A percentile compares a stretch with the other conserved stretches of the same genome.
Conservation (phyloP, 2,329 filamentous ascomycete species). For the Calonectria hawksworthii region DNA sequence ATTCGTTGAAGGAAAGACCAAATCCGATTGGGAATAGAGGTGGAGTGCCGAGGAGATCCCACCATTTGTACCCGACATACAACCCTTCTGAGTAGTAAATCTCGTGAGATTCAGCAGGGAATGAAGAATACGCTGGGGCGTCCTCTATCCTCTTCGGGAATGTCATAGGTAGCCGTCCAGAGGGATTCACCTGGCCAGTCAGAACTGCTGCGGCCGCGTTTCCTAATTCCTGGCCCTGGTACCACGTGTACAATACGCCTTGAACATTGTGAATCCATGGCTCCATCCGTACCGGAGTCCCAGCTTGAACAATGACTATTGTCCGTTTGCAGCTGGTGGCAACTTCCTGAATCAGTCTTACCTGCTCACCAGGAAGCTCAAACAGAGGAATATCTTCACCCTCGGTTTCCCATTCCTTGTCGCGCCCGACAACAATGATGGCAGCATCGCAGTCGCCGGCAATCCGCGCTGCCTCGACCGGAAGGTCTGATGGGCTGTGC, state of each 20-base stretch:
- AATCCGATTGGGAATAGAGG: slow-evolving; percentile 13
- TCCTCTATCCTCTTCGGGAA: slow-evolving; percentile 5
- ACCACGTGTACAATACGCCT: neutral
- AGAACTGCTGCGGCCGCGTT: slow-evolving; percentile 14
- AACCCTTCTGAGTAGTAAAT: slow-evolving; percentile 4
- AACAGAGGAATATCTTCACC: neutral
- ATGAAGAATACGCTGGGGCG: slow-evolving; percentile 6
- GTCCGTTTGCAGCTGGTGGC: neutral
- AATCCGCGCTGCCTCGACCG: neutral
- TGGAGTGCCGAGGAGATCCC: neutral
- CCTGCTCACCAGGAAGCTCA: neutral
- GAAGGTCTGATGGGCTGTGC: neutral
- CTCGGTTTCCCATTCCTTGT: slow-evolving; percentile 2
- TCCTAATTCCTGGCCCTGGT: slow-evolving; percentile 9
- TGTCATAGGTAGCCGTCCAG: neutral
- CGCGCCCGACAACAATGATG: neutral
- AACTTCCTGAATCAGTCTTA: neutral
- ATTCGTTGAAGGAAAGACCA: neutral
- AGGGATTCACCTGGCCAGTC: neutral
- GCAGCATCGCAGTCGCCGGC: neutral
- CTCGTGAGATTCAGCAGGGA: neutral
- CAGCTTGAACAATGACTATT: neutral
- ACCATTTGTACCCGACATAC: slow-evolving; percentile 20
- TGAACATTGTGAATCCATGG: neutral
- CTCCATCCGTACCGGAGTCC: neutral